Percentiles rank a stretch among this genome's conserved stretches.
Conservation (phyloP, 129 eudicot species). For the Arctium minus region DNA sequence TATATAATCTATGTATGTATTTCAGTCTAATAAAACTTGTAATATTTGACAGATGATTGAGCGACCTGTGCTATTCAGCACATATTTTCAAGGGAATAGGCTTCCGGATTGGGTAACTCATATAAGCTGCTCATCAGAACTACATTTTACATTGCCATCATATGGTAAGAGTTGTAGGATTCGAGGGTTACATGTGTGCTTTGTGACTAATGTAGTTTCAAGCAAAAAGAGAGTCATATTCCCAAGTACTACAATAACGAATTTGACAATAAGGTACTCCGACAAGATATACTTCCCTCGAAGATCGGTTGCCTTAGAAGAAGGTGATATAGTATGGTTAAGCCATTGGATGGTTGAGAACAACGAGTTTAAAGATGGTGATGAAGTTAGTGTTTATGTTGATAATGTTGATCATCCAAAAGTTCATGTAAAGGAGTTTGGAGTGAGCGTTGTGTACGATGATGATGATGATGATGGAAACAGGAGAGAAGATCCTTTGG, state of each 20-base stretch:
- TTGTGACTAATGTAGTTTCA: background rate
- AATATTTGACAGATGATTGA: background rate
- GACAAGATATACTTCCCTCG: background rate
- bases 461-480: background rate
- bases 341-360: no score
- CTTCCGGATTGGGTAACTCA: constrained; percentile 2
- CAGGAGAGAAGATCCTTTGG: background rate
- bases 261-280: background rate
- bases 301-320: background rate
- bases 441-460: background rate
- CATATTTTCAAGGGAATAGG: constrained; percentile 10
- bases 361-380: no score
- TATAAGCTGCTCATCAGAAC: background rate
- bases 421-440: no score
- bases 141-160: background rate
- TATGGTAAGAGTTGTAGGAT: background rate
- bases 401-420: no score
- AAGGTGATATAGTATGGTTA: background rate
- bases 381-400: no score
- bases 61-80: constrained; percentile 6
- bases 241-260: background rate
- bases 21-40: background rate
- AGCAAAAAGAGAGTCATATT: background rate
- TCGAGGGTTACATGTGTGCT: background rate
- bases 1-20: no score